Percentiles rank a stretch among this genome's conserved stretches.
Evolutionary conservation across 352 stramenopile species (phyloP).

Genomic region (Phytophthora hybrid): DNA sequence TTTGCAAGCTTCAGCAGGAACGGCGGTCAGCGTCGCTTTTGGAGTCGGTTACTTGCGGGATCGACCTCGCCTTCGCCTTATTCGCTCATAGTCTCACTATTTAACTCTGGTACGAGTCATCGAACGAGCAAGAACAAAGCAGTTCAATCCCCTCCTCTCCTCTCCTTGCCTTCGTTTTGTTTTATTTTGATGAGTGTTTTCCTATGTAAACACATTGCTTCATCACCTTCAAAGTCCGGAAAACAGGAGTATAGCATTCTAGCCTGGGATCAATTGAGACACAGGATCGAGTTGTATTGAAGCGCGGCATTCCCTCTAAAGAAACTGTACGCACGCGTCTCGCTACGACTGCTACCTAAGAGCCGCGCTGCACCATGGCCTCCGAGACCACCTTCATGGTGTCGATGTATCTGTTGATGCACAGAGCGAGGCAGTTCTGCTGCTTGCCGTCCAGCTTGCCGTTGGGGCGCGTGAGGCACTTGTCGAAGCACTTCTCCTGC

Average conservation of each 20-base stretch:
- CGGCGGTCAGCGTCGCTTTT: constrained; percentile 23
- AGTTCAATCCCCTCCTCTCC: constrained; percentile 33
- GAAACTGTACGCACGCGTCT: constrained; percentile 23
- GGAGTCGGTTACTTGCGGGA: constrained; percentile 46
- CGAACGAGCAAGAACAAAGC: constrained; percentile 41
- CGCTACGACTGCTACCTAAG: constrained; percentile 36
- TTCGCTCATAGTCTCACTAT: constrained; percentile 39
- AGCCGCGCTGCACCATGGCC: constrained; percentile 78
- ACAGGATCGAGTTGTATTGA: constrained; percentile 34
- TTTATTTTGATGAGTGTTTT: background rate
- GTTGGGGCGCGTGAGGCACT: constrained; percentile 84
- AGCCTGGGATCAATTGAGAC: background rate
- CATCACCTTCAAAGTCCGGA: no score
- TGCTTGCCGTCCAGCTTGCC: constrained; percentile 91
- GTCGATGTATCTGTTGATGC: constrained; percentile 92
- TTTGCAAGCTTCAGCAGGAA: constrained; percentile 18
- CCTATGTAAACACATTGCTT: no score
- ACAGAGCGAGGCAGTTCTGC: constrained; percentile 90
- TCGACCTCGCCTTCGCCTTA: constrained; percentile 35
- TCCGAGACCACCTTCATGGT: constrained; percentile 92
- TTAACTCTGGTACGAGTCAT: constrained; percentile 35
- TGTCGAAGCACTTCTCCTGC: constrained; percentile 93
- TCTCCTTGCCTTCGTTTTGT: constrained; percentile 2
- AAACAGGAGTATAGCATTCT: no score
- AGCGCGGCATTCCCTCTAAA: constrained; percentile 22